Evolutionary conservation across 331 rosid genomes (phyloP), one percentile per base, ranked within the genome.

Genomic region (Saraca asoca): DNA sequence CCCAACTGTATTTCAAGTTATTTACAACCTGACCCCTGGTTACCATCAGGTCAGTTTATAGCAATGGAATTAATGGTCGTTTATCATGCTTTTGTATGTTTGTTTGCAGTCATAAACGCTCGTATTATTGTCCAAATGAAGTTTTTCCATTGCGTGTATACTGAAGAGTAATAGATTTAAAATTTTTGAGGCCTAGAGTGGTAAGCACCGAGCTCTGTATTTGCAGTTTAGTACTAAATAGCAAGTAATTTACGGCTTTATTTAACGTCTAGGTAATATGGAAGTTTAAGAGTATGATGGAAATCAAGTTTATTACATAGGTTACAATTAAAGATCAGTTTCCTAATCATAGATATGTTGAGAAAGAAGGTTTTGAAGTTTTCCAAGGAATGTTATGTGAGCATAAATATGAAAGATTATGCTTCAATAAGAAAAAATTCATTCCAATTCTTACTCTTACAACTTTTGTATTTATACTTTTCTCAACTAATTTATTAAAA

Each of bases 1-100:
- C 72, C 95, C 96, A 35, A 86, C 95, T 37, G 96, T 94, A 70
- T 94, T 88, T 77, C 99, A 88, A 87, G 90, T 90, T 38, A 81
- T 94, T 68, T 86, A 85, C 77, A 87, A 87, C 73, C 78, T 90
- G 75, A 49, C 80, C 55, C 99, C 97, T 1, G 99, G 99, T 67
- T 78, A 68, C 72, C 97, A 94, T 70, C 97, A 94, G 96, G 98
- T 88, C 44, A 81, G 88, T 65, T 70, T 75, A 51, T 76, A 59
- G 58, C 70, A 18, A 48, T 72, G 58, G 66, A 35, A 58, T 67
- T 55, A 43, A 66, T 62, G 39, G 11, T 9, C 12, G 11, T 6
- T 54, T 29, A 54, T 54, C 12, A 17, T 12, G 29, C 9, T 34
- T 3, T 4, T 18, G 20, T 51, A 19, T 24, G 31, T 24, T 24